These are phyloP conservation scores for Silene uniflora DNA, from an alignment of 148 eudicot species.

Conservation along the genomic window DNA sequence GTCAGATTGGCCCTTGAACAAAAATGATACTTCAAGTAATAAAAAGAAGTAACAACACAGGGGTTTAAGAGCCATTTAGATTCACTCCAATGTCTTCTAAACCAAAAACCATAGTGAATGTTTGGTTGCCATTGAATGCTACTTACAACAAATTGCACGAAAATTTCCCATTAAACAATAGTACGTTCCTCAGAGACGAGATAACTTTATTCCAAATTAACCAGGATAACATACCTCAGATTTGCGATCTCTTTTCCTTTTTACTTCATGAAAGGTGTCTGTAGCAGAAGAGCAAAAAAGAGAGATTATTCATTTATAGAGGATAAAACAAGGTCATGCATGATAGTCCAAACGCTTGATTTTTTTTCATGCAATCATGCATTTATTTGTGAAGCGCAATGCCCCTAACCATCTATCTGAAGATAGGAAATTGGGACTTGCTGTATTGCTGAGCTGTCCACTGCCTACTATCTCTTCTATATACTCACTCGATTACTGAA, in stretches of 20 bases:
- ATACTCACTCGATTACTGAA: neutral
- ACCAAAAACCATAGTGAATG: neutral
- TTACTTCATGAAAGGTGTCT: conserved; percentile 70
- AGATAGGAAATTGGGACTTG: neutral
- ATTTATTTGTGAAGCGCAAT: neutral
- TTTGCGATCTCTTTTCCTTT: conserved; percentile 50
- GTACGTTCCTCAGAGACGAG: neutral
- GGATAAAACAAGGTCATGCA: neutral
- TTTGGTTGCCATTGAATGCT: neutral
- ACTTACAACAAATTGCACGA: neutral
- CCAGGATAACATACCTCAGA: conserved; percentile 37
- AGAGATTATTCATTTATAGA: neutral
- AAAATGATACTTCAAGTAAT: too few species aligned
- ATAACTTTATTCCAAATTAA: neutral
- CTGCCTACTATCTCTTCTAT: neutral
- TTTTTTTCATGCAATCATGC: neutral
- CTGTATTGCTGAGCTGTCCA: neutral
- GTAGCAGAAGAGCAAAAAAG: conserved; percentile 6
- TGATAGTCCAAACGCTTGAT: neutral
- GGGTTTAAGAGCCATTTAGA: neutral
- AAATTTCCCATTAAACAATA: neutral
- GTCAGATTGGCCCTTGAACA: too few species aligned
- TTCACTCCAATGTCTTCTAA: neutral
- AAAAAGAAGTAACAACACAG: too few species aligned
- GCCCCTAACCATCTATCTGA: neutral